Percentiles rank a stretch among this genome's conserved stretches.
Conservation (phyloP, 768 basidiomycete genomes). For the Candolleomyces aberdarensis region DNA sequence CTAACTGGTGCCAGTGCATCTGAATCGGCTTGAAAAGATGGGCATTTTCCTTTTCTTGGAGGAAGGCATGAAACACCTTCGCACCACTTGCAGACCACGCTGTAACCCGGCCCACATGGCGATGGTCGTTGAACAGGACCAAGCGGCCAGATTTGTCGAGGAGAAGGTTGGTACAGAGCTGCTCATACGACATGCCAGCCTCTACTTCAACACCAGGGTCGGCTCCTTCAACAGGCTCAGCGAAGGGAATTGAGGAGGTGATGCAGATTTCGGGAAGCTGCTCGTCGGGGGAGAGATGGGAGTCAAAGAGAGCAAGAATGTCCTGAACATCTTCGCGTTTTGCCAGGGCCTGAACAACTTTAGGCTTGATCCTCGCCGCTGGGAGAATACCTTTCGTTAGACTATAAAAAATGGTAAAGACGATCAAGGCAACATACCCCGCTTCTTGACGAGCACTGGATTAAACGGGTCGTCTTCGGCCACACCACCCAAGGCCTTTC, state of each 20-base stretch:
- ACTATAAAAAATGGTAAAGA: too few relatives aligned
- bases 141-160: background rate
- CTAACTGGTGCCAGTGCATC: slow-evolving; percentile 20
- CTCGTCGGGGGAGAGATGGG: background rate
- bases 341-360: background rate
- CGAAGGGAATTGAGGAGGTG: background rate
- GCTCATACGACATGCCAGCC: background rate
- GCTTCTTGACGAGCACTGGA: background rate
- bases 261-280: background rate
- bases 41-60: slow-evolving; percentile 1
- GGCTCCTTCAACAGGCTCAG: background rate
- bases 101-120: background rate
- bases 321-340: background rate
- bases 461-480: background rate
- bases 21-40: background rate
- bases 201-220: background rate
- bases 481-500: background rate
- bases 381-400: too few relatives aligned
- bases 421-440: background rate
- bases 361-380: background rate
- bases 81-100: too few relatives aligned
- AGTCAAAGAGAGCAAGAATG: background rate
- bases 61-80: background rate
- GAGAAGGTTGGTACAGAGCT: background rate
- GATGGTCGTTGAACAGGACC: background rate